Percentiles rank a stretch among this genome's conserved stretches.
Evolutionary conservation across 1,139 yeast genomes (phyloP).

Genomic region (Schwanniomyces etchellsii): DNA sequence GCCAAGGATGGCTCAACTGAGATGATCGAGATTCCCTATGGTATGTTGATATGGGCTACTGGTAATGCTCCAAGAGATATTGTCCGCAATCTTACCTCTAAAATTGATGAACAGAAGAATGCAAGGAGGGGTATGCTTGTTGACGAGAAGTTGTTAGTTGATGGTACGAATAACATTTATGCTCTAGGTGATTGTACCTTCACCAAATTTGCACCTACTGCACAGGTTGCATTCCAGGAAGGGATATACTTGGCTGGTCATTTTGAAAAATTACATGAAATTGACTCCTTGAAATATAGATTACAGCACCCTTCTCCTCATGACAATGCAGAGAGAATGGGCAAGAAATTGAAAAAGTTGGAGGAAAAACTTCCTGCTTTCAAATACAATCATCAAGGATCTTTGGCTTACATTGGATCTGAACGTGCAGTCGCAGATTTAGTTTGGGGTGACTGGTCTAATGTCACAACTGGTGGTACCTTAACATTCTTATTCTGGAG

Average conservation of each 20-base stretch:
- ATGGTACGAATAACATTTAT: constrained; percentile 79
- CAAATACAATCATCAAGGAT: constrained; percentile 64
- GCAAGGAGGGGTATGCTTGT: constrained; percentile 88
- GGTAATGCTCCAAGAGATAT: constrained; percentile 90
- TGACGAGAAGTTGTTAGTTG: constrained; percentile 74
- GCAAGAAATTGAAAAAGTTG: constrained; percentile 35
- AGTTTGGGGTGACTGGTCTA: constrained; percentile 82
- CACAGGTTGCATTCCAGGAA: constrained; percentile 96
- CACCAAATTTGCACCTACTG: constrained; percentile 91
- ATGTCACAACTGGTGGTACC: constrained; percentile 77
- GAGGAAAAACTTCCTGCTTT: constrained; percentile 51
- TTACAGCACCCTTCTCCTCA: constrained; percentile 23
- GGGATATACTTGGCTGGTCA: constrained; percentile 75
- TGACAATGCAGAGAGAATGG: constrained; percentile 34
- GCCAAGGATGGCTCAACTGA: constrained; percentile 56
- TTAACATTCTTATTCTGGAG: constrained; percentile 92
- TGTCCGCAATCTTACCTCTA: constrained; percentile 58
- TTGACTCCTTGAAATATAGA: constrained; percentile 52
- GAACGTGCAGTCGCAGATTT: constrained; percentile 94
- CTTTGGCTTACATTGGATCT: constrained; percentile 78
- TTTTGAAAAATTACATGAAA: constrained; percentile 63
- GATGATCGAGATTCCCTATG: constrained; percentile 67
- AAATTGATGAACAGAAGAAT: constrained; percentile 75
- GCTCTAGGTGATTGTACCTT: constrained; percentile 94
- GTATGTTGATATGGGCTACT: constrained; percentile 94